Percentiles rank a stretch among this genome's conserved stretches.
Conservation (phyloP, 2,329 filamentous ascomycete genomes). For the Arthrobotrys musiformis region DNA sequence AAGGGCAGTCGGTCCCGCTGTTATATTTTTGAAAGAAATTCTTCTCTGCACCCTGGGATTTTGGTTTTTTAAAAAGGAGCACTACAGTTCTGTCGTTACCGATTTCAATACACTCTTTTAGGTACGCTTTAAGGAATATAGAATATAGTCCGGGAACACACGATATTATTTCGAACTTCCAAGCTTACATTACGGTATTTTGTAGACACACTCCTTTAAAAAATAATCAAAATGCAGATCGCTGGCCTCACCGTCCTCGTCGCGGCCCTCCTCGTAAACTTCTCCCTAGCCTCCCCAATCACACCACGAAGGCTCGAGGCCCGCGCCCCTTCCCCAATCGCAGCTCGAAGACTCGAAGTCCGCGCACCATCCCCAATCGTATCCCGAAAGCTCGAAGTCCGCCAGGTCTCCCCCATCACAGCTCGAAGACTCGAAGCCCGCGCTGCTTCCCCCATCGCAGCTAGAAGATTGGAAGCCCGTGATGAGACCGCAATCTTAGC, state of each 20-base stretch:
- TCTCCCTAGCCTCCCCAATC: slow-evolving; percentile 5
- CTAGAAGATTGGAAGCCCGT: neutral
- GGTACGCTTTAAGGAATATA: too few relatives aligned
- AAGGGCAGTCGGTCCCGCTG: neutral
- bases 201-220: neutral
- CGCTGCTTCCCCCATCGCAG: neutral
- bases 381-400: neutral
- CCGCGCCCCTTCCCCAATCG: neutral
- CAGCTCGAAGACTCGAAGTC: neutral
- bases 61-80: neutral
- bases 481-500: neutral
- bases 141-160: too few relatives aligned
- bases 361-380: neutral
- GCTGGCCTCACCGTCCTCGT: neutral
- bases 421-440: neutral
- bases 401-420: neutral
- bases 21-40: neutral
- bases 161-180: neutral
- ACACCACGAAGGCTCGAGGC: neutral
- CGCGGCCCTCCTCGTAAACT: neutral
- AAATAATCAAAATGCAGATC: neutral
- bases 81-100: neutral
- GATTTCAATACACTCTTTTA: neutral
- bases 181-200: neutral
- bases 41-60: neutral